Base-by-base conservation (phyloP, 1,139 yeast genomes). In the Sugiyamaella castrensis region DNA sequence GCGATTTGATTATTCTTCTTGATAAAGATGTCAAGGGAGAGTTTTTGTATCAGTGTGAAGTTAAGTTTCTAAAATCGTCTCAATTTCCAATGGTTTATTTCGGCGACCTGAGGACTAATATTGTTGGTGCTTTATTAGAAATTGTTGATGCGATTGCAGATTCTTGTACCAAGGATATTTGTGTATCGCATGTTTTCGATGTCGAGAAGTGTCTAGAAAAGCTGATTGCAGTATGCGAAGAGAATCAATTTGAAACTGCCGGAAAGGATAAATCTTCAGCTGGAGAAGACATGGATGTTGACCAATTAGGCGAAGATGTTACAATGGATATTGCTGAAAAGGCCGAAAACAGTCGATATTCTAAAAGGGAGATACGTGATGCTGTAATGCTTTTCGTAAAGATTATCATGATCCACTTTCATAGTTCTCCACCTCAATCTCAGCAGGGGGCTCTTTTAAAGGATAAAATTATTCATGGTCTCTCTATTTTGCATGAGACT, bases 361-460 rank as follows among this genome's bases (percentile, higher is more conserved):
- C 54, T 12, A 40, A 40, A 5, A 58, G 57, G 8, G 68, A 60
- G n/a, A 44, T 58, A 30, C 53, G 53, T 31, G 54, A 54, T 56
- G 54, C 59, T 0, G 65, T 74, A 8, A 61, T 69, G 29, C 69
- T 81, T 30, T 72, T 80, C 53, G 71, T 82, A 49, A 72, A 84
- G 55, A 77, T 84, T 9, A 66, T 83, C 30, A 76, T 83, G 54
- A 79, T 84, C 48, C 87, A 83, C 42, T 58, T 57, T 40, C 46
- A 40, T 16, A 27, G 27, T 19, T 24, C 29, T 7, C 27, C 39
- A 24, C 31, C 36, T 37, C 48, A 45, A 31, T 45, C 48, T 26
- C 48, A 45, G 31, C 48, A 45, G 26, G 44, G 43, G 4, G 30
- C 61, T 40, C 53, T 63, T 2, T 53, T 67, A 24, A 57, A 63